A percentile compares a stretch with the other conserved stretches of the same genome.
phyloP scores from a whole-genome alignment of 2,329 filamentous ascomycete species.

The Penicillium sp. region DNA sequence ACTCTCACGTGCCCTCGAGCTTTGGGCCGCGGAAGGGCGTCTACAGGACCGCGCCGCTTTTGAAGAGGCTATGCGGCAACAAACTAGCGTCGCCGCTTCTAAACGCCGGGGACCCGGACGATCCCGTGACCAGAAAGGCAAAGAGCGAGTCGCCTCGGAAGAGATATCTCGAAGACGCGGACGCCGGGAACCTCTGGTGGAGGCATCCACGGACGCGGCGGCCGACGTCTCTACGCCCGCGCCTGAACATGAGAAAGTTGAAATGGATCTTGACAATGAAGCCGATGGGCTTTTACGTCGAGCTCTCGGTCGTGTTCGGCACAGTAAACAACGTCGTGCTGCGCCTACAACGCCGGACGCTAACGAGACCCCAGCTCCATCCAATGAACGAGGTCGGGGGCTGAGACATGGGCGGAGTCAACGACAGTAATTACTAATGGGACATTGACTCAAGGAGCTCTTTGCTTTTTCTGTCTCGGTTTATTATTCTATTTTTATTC shows the following conservation, averaged over 20 bases:
- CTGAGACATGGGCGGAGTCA: conserved; percentile 20
- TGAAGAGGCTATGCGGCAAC: conserved; percentile 14
- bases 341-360: conserved; percentile 19
- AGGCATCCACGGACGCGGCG: conserved; percentile 40
- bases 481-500: too few relatives aligned
- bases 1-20: conserved; percentile 44
- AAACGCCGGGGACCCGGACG: conserved; percentile 22
- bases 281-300: conserved; percentile 42
- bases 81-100: conserved; percentile 4
- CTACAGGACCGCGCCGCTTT: conserved; percentile 18
- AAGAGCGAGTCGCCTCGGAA: conserved; percentile 16
- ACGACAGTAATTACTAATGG: conserved; percentile 19
- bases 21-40: conserved; percentile 44
- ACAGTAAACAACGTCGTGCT: conserved; percentile 23
- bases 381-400: conserved; percentile 20
- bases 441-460: not conserved
- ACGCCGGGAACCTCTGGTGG: conserved; percentile 23
- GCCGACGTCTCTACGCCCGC: conserved; percentile 27
- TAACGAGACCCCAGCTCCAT: conserved; percentile 21
- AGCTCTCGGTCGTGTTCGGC: conserved; percentile 36
- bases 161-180: conserved; percentile 25
- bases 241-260: conserved; percentile 34
- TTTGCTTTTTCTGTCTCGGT: not conserved
- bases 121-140: conserved; percentile 30
- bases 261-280: conserved; percentile 44